Percentiles rank a stretch among this genome's conserved stretches.
These are phyloP conservation scores for Xenosphaeropsis pyriputrescens DNA, from an alignment of 2,329 filamentous ascomycete species.

Conservation along the genomic window DNA sequence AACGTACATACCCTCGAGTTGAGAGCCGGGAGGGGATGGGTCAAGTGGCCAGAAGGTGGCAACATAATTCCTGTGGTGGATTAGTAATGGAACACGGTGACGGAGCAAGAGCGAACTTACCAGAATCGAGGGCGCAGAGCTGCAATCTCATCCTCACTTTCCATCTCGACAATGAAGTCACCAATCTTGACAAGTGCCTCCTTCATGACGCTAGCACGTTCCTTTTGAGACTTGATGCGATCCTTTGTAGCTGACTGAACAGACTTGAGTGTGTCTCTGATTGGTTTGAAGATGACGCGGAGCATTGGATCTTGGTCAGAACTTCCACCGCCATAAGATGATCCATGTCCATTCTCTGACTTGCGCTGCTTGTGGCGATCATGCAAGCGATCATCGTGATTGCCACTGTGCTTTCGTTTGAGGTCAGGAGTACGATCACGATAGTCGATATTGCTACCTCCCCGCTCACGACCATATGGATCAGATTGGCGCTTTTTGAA, in stretches of 20 bases:
- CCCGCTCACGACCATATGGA: conserved; percentile 29
- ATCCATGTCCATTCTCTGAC: conserved; percentile 29
- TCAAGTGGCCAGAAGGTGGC: conserved; percentile 17
- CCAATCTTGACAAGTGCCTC: conserved; percentile 46
- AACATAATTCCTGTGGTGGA: conserved; percentile 15
- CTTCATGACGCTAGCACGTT: conserved; percentile 46
- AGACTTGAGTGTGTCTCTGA: conserved; percentile 41
- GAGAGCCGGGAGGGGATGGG: conserved; percentile 10
- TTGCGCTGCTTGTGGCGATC: conserved; percentile 37
- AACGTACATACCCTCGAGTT: conserved; percentile 15
- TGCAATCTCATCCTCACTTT: conserved; percentile 11
- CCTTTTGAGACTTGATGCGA: conserved; percentile 45
- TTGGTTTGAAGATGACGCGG: conserved; percentile 30
- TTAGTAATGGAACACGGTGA: conserved; percentile 5
- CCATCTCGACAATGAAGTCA: conserved; percentile 36
- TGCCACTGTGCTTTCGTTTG: conserved; percentile 46
- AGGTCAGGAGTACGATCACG: conserved; percentile 25
- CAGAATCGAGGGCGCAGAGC: conserved; percentile 15
- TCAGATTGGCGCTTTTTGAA: conserved; percentile 25
- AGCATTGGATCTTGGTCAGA: conserved; percentile 11
- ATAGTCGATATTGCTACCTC: conserved; percentile 30
- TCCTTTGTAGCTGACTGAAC: conserved; percentile 47
- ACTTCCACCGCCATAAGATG: conserved; percentile 7
- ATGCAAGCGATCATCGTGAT: conserved; percentile 30
- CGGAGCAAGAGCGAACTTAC: conserved; percentile 8